Conservation (phyloP, 1,139 yeast species). For the Arxiozyma telluris region DNA sequence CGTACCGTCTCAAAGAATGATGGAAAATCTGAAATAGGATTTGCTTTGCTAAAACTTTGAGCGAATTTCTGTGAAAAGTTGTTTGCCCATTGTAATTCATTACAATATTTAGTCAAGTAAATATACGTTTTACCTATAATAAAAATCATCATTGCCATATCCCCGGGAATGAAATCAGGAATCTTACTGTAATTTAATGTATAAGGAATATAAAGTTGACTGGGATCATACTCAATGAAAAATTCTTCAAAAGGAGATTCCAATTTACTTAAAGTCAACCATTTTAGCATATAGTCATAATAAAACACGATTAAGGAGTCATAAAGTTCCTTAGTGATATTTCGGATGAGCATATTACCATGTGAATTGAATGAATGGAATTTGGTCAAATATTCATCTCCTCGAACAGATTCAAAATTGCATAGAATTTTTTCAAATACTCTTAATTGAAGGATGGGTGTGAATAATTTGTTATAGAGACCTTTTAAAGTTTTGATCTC, state of each 20-base stretch:
- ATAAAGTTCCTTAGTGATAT: constrained; percentile 41
- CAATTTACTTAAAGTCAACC: constrained; percentile 66
- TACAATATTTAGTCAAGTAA: constrained; percentile 57
- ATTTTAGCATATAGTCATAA: constrained; percentile 48
- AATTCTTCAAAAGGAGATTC: constrained; percentile 53
- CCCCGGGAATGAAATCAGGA: constrained; percentile 49
- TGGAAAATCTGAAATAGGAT: constrained; percentile 6
- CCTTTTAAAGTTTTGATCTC: constrained; percentile 31
- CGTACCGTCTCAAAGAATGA: constrained; percentile 38
- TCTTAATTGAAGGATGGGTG: constrained; percentile 48
- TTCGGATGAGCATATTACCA: constrained; percentile 51
- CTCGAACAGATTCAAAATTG: constrained; percentile 35
- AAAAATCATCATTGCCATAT: constrained; percentile 47
- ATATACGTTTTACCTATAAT: constrained; percentile 74
- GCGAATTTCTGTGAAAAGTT: constrained; percentile 32
- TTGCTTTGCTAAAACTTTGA: constrained; percentile 10
- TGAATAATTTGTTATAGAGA: constrained; percentile 40
- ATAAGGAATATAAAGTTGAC: constrained; percentile 12
- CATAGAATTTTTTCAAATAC: constrained; percentile 40
- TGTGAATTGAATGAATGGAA: constrained; percentile 46
- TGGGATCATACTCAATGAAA: constrained; percentile 39
- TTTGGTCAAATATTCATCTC: constrained; percentile 49
- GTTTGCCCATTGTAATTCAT: constrained; percentile 52
- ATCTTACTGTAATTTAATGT: constrained; percentile 34
- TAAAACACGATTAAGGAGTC: constrained; percentile 50